These are phyloP conservation scores for Myriosclerotinia duriaeana DNA, from an alignment of 2,329 filamentous ascomycete species.

Conservation along the genomic window DNA sequence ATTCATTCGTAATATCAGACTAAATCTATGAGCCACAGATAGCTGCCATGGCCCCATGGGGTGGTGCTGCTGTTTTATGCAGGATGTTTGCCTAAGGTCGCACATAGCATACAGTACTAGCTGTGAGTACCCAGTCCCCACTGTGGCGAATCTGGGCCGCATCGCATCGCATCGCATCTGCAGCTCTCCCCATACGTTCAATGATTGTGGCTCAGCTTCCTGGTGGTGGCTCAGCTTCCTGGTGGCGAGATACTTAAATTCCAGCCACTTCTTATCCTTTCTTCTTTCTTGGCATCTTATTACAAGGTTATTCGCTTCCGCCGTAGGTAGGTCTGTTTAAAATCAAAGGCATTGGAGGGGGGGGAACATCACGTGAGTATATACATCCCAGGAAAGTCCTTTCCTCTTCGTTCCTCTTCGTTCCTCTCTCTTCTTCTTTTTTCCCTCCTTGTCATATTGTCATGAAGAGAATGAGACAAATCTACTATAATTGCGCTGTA, in stretches of 20 bases:
- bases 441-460: neutral
- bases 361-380: neutral
- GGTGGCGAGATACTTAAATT: neutral
- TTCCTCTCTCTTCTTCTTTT: neutral
- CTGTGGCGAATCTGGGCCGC: too few relatives aligned
- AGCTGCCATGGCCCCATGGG: neutral
- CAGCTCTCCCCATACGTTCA: neutral
- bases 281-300: too few relatives aligned
- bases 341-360: neutral
- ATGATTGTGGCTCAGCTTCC: neutral
- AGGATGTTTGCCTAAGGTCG: too few relatives aligned
- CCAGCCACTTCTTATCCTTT: neutral
- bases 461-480: neutral
- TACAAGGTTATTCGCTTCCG: too few relatives aligned
- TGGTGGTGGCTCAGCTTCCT: too few relatives aligned
- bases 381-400: too few relatives aligned
- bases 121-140: too few relatives aligned
- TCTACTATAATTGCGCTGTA: too few relatives aligned
- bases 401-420: too few relatives aligned
- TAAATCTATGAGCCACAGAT: conserved; percentile 2
- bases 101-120: too few relatives aligned
- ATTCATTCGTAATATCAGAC: neutral
- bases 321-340: neutral
- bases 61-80: too few relatives aligned
- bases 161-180: neutral